A percentile compares a stretch with the other conserved stretches of the same genome.
Conservation (phyloP, 164 flowering plant genomes). For the Magnolia officinalis region DNA sequence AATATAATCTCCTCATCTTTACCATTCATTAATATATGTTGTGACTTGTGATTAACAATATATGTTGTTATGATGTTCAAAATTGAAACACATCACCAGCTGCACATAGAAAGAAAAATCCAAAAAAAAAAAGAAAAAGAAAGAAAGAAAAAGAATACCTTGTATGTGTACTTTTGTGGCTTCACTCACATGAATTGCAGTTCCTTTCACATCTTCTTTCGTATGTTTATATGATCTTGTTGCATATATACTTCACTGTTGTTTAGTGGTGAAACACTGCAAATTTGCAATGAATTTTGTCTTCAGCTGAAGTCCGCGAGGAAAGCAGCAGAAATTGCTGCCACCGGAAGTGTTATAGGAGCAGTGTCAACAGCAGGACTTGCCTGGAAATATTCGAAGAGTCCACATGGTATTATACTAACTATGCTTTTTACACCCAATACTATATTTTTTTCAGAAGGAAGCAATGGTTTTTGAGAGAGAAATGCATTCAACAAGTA, state of each 20-base stretch:
- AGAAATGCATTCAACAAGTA: too few relatives aligned
- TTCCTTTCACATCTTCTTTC: not conserved
- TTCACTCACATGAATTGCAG: not conserved
- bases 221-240: not conserved
- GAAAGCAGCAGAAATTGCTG: conserved; percentile 55
- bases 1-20: too few relatives aligned
- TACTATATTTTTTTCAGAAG: not conserved
- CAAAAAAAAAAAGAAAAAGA: not conserved
- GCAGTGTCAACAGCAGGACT: conserved; percentile 68
- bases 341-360: conserved; percentile 64
- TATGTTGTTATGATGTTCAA: too few relatives aligned
- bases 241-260: not conserved
- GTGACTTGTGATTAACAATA: too few relatives aligned
- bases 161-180: not conserved
- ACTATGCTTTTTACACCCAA: not conserved
- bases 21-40: too few relatives aligned
- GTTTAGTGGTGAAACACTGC: not conserved
- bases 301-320: conserved; percentile 69
- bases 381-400: conserved; percentile 86
- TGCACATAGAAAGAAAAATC: too few relatives aligned
- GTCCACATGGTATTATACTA: conserved; percentile 75
- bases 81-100: too few relatives aligned
- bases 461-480: not conserved
- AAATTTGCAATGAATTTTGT: not conserved
- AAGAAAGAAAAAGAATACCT: not conserved